phyloP scores from a whole-genome alignment of 306 rosid species.

The Notholithocarpus densiflorus region DNA sequence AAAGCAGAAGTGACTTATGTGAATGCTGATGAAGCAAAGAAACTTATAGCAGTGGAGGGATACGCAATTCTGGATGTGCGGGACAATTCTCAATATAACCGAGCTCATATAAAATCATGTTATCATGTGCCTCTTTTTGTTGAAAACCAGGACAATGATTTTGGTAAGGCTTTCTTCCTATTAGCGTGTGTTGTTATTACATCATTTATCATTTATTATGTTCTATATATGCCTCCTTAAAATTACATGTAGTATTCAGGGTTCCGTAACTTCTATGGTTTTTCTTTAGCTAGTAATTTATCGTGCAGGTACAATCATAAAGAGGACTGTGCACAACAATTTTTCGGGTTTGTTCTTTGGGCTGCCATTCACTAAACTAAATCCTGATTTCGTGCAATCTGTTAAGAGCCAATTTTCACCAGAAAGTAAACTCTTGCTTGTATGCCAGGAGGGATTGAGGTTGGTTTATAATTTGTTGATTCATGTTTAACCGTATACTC shows the following conservation, averaged over 20 bases:
- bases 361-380: constrained; percentile 74
- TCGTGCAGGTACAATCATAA: constrained; percentile 71
- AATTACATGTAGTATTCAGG: not conserved
- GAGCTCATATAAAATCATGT: constrained; percentile 87
- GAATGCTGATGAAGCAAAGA: constrained; percentile 70
- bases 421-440: constrained; percentile 65
- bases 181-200: not conserved
- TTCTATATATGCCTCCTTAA: not conserved
- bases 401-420: constrained; percentile 65
- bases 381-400: constrained; percentile 72
- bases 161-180: constrained; percentile 35
- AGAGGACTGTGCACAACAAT: constrained; percentile 88
- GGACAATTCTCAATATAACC: constrained; percentile 63
- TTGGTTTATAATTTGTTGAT: constrained; percentile 29
- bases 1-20: constrained; percentile 75
- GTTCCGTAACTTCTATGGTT: not conserved
- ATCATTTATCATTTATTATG: not conserved
- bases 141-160: constrained; percentile 79
- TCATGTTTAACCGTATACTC: not conserved
- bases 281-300: not conserved
- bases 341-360: constrained; percentile 91
- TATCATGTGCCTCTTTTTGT: constrained; percentile 84
- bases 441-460: constrained; percentile 98
- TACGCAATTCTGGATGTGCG: constrained; percentile 74
- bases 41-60: constrained; percentile 63